These are phyloP conservation scores for Argentina anserina DNA, from an alignment of 306 rosid species.

Conservation along the genomic window DNA sequence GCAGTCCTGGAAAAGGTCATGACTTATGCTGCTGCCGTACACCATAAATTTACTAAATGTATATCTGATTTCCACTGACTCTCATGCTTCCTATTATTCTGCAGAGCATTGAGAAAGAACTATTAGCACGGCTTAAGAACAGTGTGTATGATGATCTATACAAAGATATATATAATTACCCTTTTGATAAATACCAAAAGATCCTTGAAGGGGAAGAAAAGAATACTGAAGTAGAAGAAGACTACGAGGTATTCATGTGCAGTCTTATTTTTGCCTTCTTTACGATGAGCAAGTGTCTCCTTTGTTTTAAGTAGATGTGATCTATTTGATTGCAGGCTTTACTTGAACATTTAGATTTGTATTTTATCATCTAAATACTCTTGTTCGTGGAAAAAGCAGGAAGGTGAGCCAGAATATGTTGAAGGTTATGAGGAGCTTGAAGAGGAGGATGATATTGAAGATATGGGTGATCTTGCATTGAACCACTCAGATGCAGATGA, in stretches of 20 bases:
- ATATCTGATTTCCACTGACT: constrained; percentile 3
- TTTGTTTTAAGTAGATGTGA: constrained; percentile 7
- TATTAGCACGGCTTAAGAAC: constrained; percentile 63
- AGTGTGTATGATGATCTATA: constrained; percentile 55
- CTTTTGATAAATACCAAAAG: constrained; percentile 43
- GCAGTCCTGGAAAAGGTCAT: constrained; percentile 69
- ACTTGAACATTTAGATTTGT: not conserved
- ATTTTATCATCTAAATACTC: not conserved
- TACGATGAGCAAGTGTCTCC: not conserved
- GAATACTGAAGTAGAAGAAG: constrained; percentile 38
- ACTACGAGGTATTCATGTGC: constrained; percentile 47
- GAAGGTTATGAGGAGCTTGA: constrained; percentile 74
- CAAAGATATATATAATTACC: constrained; percentile 64
- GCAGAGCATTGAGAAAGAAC: constrained; percentile 73
- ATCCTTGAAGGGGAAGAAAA: constrained; percentile 46
- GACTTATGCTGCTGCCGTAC: constrained; percentile 13
- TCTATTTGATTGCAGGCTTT: not conserved
- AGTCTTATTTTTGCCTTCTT: not conserved
- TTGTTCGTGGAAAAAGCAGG: constrained; percentile 43
- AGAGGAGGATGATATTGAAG: constrained; percentile 75
- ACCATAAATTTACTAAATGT: constrained; percentile 2
- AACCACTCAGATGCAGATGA: constrained; percentile 31
- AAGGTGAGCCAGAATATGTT: constrained; percentile 60
- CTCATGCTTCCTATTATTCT: constrained; percentile 29
- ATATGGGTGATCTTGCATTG: constrained; percentile 49